These are phyloP conservation scores for Torulaspora microellipsoides DNA, from an alignment of 805 yeast genomes.

Conservation along the genomic window DNA sequence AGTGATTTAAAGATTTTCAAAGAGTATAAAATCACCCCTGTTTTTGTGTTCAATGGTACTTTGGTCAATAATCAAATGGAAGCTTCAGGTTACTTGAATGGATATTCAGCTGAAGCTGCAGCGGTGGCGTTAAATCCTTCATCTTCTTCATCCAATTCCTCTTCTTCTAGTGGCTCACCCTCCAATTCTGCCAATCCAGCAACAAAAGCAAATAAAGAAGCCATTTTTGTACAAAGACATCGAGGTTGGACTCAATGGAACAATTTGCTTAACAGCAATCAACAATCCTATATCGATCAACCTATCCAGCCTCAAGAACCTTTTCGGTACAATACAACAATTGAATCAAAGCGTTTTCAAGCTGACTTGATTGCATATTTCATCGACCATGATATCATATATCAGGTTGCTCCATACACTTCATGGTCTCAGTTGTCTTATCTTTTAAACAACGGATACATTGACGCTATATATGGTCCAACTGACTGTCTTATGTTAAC, in stretches of 20 bases:
- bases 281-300: slow-evolving; percentile 30
- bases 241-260: slow-evolving; percentile 45
- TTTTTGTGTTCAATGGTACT: slow-evolving; percentile 74
- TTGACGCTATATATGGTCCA: slow-evolving; percentile 81
- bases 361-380: slow-evolving; percentile 56
- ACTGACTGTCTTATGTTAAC: slow-evolving; percentile 65
- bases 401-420: slow-evolving; percentile 74
- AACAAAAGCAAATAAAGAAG: slow-evolving; percentile 25
- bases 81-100: slow-evolving; percentile 22
- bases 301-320: slow-evolving; percentile 40
- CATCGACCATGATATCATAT: slow-evolving; percentile 52
- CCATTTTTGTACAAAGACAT: slow-evolving; percentile 42
- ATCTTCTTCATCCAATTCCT: slow-evolving; percentile 8
- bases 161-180: slow-evolving; percentile 9
- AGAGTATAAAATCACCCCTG: slow-evolving; percentile 63
- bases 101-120: slow-evolving; percentile 25
- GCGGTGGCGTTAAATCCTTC: slow-evolving; percentile 11
- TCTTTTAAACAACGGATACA: slow-evolving; percentile 47
- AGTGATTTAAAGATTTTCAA: slow-evolving; percentile 59
- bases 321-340: slow-evolving; percentile 50
- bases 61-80: slow-evolving; percentile 37
- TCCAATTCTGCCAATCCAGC: slow-evolving; percentile 13
- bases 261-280: slow-evolving; percentile 34
- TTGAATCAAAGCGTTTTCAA: slow-evolving; percentile 47
- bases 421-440: slow-evolving; percentile 79